phyloP scores from a whole-genome alignment of 148 eudicot species.

The Fagopyrum homotropicum region DNA sequence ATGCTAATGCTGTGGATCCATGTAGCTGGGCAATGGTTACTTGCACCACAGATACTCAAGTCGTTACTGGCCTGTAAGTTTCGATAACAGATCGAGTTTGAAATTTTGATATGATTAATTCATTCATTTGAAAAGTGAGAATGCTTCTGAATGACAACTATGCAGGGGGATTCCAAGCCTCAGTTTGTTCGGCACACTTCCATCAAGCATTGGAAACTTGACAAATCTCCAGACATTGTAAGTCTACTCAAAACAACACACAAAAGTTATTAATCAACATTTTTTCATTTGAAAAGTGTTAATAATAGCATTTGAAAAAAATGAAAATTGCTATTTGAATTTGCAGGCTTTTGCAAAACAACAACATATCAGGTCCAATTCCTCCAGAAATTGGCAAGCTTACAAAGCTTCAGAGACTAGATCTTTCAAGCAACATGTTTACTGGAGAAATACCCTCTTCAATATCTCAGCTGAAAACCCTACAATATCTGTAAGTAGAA shows the following conservation, averaged over 20 bases:
- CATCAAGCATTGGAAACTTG: constrained; percentile 70
- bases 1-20: constrained; percentile 68
- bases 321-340: background rate
- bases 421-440: constrained; percentile 59
- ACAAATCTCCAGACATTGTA: constrained; percentile 63
- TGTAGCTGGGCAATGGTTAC: constrained; percentile 84
- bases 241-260: constrained; percentile 16
- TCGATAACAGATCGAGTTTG: background rate
- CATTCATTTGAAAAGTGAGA: background rate
- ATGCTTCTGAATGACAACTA: background rate
- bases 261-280: background rate
- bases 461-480: constrained; percentile 40
- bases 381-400: constrained; percentile 53
- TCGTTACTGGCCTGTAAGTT: constrained; percentile 62
- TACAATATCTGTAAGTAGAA: constrained; percentile 47
- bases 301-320: background rate
- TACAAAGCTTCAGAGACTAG: constrained; percentile 57
- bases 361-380: constrained; percentile 54
- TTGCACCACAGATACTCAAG: constrained; percentile 44
- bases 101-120: background rate
- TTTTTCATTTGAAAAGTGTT: background rate
- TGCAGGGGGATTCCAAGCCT: constrained; percentile 70
- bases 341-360: constrained; percentile 57
- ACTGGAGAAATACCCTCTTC: constrained; percentile 51
- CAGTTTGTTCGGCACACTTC: constrained; percentile 53